These are phyloP conservation scores for Podospora conica DNA, from an alignment of 495 filamentous ascomycete species.

Conservation along the genomic window DNA sequence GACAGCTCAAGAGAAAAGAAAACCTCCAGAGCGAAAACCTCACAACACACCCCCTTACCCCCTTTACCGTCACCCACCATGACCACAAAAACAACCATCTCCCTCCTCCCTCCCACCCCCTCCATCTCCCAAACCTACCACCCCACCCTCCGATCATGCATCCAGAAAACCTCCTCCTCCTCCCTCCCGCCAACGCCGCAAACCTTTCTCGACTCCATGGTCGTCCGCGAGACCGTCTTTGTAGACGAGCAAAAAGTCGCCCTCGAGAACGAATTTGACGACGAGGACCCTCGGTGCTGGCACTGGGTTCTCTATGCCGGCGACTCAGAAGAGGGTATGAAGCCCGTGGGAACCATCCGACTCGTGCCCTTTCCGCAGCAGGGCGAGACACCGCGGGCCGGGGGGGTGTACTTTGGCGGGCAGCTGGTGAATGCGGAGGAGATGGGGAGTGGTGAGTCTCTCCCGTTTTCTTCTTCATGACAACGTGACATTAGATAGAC, in stretches of 20 bases:
- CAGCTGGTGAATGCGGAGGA: constrained; percentile 20
- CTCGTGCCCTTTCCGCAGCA: constrained; percentile 71
- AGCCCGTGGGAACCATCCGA: constrained; percentile 55
- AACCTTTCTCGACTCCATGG: constrained; percentile 72
- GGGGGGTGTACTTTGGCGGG: constrained; percentile 35
- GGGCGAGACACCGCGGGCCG: constrained; percentile 45
- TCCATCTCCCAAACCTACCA: constrained; percentile 40
- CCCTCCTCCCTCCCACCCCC: neutral
- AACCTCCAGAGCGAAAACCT: neutral
- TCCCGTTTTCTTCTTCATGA: neutral
- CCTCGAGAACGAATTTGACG: constrained; percentile 65
- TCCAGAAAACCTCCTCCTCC: constrained; percentile 4
- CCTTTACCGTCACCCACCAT: neutral
- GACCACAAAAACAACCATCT: neutral
- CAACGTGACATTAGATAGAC: too few relatives aligned
- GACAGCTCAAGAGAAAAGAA: neutral
- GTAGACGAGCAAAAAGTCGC: constrained; percentile 67
- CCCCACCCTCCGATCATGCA: neutral
- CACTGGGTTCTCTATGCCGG: constrained; percentile 74
- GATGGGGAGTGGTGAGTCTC: neutral
- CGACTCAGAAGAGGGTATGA: neutral
- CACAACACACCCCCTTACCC: neutral
- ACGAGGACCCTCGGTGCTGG: constrained; percentile 67
- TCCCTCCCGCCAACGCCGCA: constrained; percentile 10
- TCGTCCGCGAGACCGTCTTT: constrained; percentile 70